These are phyloP conservation scores for Lichtheimia ornata DNA, from an alignment of 371 early-diverging fungal genomes.

Conservation along the genomic window DNA sequence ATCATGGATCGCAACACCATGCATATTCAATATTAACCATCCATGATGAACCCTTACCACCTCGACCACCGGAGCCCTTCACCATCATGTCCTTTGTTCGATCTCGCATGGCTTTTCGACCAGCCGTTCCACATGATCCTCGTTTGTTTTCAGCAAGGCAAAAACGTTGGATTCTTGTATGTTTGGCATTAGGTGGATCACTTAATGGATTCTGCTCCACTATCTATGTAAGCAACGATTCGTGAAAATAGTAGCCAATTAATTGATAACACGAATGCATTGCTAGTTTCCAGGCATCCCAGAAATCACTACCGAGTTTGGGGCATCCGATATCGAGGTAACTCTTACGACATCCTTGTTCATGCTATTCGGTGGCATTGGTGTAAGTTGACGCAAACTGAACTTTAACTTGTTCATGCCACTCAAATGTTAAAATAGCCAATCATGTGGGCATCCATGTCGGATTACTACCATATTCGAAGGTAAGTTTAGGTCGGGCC, in stretches of 20 bases:
- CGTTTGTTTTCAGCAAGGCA: constrained; percentile 17
- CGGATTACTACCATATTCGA: constrained; percentile 60
- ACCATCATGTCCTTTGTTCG: not conserved
- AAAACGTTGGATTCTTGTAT: constrained; percentile 33
- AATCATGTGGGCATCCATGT: constrained; percentile 63
- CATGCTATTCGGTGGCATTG: constrained; percentile 54
- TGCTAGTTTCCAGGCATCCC: constrained; percentile 40
- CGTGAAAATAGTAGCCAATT: not conserved
- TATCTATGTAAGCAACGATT: constrained; percentile 26
- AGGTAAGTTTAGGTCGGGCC: constrained; percentile 15
- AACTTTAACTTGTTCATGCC: not conserved
- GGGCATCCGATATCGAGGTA: constrained; percentile 38
- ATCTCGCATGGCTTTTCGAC: constrained; percentile 27
- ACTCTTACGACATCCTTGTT: constrained; percentile 53
- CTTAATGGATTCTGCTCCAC: constrained; percentile 43
- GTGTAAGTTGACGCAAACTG: constrained; percentile 15
- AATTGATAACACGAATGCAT: not conserved
- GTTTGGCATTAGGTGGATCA: constrained; percentile 34
- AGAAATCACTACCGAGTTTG: constrained; percentile 39
- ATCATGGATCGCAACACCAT: too few species aligned
- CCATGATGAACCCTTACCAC: too few species aligned
- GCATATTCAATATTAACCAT: too few species aligned
- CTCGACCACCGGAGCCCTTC: not conserved
- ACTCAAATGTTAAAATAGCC: constrained; percentile 24
- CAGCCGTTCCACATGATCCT: constrained; percentile 28